A percentile compares a stretch with the other conserved stretches of the same genome.
phyloP scores from a whole-genome alignment of 495 filamentous ascomycete genomes.

The Penicillium waksmanii region DNA sequence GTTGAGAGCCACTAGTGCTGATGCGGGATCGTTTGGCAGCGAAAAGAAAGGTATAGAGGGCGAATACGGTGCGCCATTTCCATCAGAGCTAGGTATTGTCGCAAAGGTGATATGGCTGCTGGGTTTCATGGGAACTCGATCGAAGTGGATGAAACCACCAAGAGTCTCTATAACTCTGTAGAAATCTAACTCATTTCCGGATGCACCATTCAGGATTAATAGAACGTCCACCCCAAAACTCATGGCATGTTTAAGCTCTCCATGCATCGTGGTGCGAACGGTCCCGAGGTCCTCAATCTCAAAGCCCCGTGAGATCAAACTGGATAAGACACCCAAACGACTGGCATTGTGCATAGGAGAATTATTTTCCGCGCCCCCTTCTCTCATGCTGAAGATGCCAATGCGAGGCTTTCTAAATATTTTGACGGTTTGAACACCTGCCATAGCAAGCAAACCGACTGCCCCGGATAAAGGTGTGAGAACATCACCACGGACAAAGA shows the following conservation, averaged over 20 bases:
- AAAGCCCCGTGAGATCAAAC: conserved; percentile 73
- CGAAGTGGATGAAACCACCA: conserved; percentile 94
- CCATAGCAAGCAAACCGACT: conserved; percentile 86
- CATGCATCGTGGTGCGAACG: conserved; percentile 69
- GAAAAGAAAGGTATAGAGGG: conserved; percentile 78
- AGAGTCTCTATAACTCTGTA: conserved; percentile 93
- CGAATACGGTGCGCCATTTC: conserved; percentile 51
- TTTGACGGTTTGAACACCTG: conserved; percentile 71
- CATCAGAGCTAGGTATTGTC: conserved; percentile 65
- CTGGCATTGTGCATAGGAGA: conserved; percentile 92
- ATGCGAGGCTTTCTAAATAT: conserved; percentile 78
- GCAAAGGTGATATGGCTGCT: conserved; percentile 98
- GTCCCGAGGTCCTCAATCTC: conserved; percentile 85
- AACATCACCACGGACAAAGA: conserved; percentile 75
- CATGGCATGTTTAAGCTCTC: conserved; percentile 79
- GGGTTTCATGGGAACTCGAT: conserved; percentile 95
- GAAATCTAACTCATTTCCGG: conserved; percentile 96
- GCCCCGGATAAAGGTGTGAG: conserved; percentile 87
- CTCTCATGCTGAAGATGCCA: conserved; percentile 90
- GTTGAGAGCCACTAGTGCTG: conserved; percentile 88
- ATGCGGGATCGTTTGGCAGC: conserved; percentile 91
- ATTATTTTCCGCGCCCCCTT: conserved; percentile 84
- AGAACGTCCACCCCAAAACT: conserved; percentile 72
- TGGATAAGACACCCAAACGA: conserved; percentile 79
- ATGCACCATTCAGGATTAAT: conserved; percentile 94